Conservation (phyloP, 352 stramenopile genomes). For the Globisporangium emineosum region DNA sequence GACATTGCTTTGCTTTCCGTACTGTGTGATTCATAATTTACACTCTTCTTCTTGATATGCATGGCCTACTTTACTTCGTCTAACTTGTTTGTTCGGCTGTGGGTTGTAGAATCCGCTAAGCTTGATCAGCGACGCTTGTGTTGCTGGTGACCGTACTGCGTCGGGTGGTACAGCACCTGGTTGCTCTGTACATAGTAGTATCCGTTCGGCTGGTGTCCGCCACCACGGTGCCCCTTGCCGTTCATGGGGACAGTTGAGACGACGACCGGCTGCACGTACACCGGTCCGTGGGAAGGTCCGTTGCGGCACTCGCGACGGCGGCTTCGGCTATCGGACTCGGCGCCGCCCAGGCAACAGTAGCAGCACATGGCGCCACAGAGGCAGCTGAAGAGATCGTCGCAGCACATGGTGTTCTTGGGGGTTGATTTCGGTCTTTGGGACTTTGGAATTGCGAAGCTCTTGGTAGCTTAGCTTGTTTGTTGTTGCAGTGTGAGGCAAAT, state of each 20-base stretch:
- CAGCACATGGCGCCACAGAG: conserved; percentile 29
- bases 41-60: background rate
- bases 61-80: background rate
- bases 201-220: conserved; percentile 8
- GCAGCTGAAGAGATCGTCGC: conserved; percentile 31
- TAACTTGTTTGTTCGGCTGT: background rate
- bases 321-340: conserved; percentile 17
- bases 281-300: conserved; percentile 16
- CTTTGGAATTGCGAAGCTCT: background rate
- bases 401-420: conserved; percentile 16
- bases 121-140: conserved; percentile 3
- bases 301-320: conserved; percentile 9
- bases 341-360: conserved; percentile 16
- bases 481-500: background rate
- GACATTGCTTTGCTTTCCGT: background rate
- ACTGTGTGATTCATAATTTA: conserved; percentile 1
- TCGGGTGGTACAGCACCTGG: background rate
- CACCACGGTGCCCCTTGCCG: background rate
- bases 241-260: conserved; percentile 16
- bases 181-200: conserved; percentile 18
- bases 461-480: too few species aligned
- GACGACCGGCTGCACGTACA: conserved; percentile 38
- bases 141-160: conserved; percentile 1
- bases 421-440: conserved; percentile 3
- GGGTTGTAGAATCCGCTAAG: background rate